phyloP scores from a whole-genome alignment of 306 rosid genomes.

The Ammopiptanthus mongolicus region DNA sequence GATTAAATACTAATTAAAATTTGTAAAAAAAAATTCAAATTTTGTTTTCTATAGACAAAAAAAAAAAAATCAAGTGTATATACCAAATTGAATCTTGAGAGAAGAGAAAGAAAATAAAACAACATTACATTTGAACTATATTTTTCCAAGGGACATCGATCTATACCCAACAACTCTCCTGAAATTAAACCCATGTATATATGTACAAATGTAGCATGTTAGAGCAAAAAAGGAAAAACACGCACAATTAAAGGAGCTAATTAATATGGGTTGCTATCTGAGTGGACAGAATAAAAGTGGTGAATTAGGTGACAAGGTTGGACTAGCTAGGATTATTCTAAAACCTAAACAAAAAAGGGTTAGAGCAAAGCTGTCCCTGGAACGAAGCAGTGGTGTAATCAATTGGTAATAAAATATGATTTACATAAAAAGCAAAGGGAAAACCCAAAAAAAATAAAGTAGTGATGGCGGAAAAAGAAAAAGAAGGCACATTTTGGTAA shows the following conservation, averaged over 20 bases:
- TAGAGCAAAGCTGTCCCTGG: conserved; percentile 41
- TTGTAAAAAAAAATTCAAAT: no score
- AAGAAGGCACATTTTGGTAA: conserved; percentile 40
- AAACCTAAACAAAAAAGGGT: conserved; percentile 36
- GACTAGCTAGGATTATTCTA: conserved; percentile 29
- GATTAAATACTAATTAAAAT: no score
- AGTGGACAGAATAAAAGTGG: conserved; percentile 33
- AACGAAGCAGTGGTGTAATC: conserved; percentile 17
- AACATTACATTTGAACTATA: background rate
- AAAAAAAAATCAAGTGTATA: background rate
- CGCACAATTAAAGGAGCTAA: conserved; percentile 26
- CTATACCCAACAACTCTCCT: background rate
- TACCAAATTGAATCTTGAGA: background rate
- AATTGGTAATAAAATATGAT: conserved; percentile 38
- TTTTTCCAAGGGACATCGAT: background rate
- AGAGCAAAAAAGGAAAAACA: conserved; percentile 25
- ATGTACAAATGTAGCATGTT: conserved; percentile 28
- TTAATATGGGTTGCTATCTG: background rate
- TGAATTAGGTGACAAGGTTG: conserved; percentile 43
- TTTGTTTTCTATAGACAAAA: no score
- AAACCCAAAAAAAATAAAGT: background rate
- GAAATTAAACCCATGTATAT: conserved; percentile 21
- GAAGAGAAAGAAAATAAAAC: background rate
- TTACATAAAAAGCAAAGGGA: conserved; percentile 18
- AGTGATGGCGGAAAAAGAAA: conserved; percentile 35